phyloP scores from a whole-genome alignment of 306 rosid species.

The Vigna trinervia region DNA sequence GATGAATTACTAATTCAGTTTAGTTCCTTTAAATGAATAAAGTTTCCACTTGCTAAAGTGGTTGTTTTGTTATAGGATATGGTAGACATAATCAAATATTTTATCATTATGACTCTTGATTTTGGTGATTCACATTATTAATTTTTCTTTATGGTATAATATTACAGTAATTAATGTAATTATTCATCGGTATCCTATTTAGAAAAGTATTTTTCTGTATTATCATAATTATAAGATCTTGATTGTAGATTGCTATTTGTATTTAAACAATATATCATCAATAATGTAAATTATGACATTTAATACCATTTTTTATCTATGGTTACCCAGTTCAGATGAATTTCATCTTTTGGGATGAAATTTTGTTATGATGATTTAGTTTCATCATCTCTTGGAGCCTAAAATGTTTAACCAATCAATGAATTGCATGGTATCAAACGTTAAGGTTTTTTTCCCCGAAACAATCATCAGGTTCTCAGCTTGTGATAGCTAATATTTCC shows the following conservation, averaged over 20 bases:
- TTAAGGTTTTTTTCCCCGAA: background rate
- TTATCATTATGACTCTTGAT: too few relatives aligned
- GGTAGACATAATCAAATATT: too few relatives aligned
- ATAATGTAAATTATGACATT: too few relatives aligned
- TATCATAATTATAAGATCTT: too few relatives aligned
- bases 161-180: too few relatives aligned
- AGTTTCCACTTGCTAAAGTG: constrained; percentile 45
- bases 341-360: background rate
- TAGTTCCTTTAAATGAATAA: constrained; percentile 31
- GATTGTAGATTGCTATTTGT: too few relatives aligned
- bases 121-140: too few relatives aligned
- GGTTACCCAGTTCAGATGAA: background rate
- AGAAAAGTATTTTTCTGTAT: too few relatives aligned
- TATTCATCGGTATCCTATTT: too few relatives aligned
- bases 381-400: background rate
- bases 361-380: background rate
- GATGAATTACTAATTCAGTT: constrained; percentile 33
- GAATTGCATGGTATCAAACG: background rate
- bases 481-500: too few relatives aligned
- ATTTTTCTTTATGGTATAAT: too few relatives aligned
- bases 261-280: too few relatives aligned
- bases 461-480: background rate
- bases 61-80: constrained; percentile 9
- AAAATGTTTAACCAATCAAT: background rate
- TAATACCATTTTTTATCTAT: background rate